phyloP scores from a whole-genome alignment of 2,329 filamentous ascomycete genomes.

The Colletotrichum sidae region DNA sequence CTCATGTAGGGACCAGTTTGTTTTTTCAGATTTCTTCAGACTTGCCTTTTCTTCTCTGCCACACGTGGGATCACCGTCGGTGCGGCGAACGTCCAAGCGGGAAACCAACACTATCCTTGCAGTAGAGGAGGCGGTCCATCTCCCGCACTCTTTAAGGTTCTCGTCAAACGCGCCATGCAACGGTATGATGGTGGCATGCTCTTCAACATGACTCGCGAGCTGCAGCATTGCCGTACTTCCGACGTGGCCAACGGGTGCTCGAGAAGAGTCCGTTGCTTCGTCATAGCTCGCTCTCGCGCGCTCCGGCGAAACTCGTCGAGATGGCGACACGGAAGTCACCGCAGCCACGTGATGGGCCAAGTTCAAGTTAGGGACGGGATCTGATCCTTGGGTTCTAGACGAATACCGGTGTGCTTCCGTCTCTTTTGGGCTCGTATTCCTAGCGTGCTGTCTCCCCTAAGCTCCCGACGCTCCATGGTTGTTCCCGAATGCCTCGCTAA shows the following conservation, averaged over 20 bases:
- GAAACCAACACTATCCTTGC: background rate
- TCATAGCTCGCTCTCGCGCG: background rate
- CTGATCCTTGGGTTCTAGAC: too few species aligned
- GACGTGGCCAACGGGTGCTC: slow-evolving; percentile 3
- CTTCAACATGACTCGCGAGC: slow-evolving; percentile 16
- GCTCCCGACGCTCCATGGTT: too few species aligned
- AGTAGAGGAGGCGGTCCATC: background rate
- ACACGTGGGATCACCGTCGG: slow-evolving; percentile 17
- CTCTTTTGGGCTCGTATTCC: too few species aligned
- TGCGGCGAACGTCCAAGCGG: slow-evolving; percentile 22
- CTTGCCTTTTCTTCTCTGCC: background rate
- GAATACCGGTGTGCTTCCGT: too few species aligned
- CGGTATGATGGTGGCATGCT: background rate
- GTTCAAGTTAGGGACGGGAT: too few species aligned
- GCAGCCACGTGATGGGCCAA: too few species aligned
- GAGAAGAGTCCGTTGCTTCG: background rate
- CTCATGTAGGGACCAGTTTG: slow-evolving; percentile 10
- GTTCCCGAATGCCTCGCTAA: too few species aligned
- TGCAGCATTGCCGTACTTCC: background rate
- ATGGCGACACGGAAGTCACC: too few species aligned
- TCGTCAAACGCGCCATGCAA: slow-evolving; percentile 32
- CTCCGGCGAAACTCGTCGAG: too few species aligned
- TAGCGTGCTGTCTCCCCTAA: too few species aligned
- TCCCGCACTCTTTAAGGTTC: slow-evolving; percentile 21
- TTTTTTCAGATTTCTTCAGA: background rate